Percentiles rank a stretch among this genome's conserved stretches.
These are phyloP conservation scores for Gillenia trifoliata DNA, from an alignment of 306 rosid genomes.

Conservation along the genomic window DNA sequence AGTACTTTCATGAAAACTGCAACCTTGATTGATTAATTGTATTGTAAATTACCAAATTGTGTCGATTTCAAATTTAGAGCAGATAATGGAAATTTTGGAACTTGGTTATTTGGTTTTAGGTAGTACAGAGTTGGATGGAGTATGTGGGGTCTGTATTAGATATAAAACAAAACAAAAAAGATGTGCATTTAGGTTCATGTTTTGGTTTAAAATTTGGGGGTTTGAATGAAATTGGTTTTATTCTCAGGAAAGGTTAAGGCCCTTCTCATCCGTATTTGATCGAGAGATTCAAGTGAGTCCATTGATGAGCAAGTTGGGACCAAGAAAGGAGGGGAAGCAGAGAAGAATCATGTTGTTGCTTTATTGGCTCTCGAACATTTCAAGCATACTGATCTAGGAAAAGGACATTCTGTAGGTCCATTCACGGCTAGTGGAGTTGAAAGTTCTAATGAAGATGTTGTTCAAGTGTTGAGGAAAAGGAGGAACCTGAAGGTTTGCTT, in stretches of 20 bases:
- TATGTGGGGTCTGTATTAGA: neutral
- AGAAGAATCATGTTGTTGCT: conserved; percentile 24
- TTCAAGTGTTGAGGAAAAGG: conserved; percentile 60
- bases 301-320: conserved; percentile 18
- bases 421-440: conserved; percentile 34
- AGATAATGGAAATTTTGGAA: neutral
- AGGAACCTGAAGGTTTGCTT: conserved; percentile 52
- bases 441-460: conserved; percentile 17
- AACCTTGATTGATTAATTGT: too few species aligned
- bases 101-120: neutral
- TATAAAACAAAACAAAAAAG: too few species aligned
- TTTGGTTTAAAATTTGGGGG: neutral
- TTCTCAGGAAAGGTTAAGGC: conserved; percentile 62
- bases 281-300: conserved; percentile 17
- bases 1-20: neutral
- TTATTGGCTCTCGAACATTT: conserved; percentile 53
- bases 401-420: conserved; percentile 24
- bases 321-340: conserved; percentile 30
- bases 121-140: neutral
- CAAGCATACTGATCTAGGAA: conserved; percentile 43
- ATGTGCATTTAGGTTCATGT: conserved; percentile 8
- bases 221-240: neutral
- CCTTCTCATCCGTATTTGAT: conserved; percentile 54
- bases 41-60: too few species aligned
- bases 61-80: neutral